Evolutionary conservation across 2,329 filamentous ascomycete species (phyloP), one percentile per base, ranked within the genome.

Genomic region (Curvularia lunata): DNA sequence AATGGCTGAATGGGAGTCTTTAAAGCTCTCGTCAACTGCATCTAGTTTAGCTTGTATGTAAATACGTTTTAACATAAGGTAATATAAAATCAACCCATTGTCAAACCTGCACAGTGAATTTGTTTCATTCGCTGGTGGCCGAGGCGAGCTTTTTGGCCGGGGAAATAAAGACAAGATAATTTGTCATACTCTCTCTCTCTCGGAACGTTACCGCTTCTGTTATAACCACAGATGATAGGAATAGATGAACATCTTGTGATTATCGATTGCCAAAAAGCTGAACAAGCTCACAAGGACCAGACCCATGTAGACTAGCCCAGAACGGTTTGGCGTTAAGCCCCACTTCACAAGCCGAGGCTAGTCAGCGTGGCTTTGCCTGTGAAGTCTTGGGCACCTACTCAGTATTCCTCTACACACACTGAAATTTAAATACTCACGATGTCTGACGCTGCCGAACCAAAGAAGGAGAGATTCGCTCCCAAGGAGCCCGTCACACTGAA

Each of bases 401-500:
- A 19, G 47, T 42, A 41, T 62, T 28, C 30, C 47, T 41, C 45
- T 47, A 54, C 42, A 19, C 32, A 56, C 30, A 48, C 50, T 43
- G 19, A 43, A n/a, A 40, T 40, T 19, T 47, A n/a, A 57, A 40
- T 40, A 34, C 25, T 40, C 53, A 68, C 37, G 59, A 77, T 76
- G 73, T 70, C 74, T 34, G 71, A 74, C 30, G 61, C 65, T 42
- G 65, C 66, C 45, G 75, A 70, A 48, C 71, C 75, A 51, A 67
- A 73, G 49, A 77, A 77, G 52, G 74, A 77, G 62, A 89, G 85
- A 68, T 96, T 96, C 70, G 89, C 91, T 75, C 91, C 92, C 42
- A 96, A 95, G 78, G 80, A 81, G 27, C 85, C 91, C 3, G 88
- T 95, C 59, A 80, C 88, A 56, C 86, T 99, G 58, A 83, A 89